Evolutionary conservation across 2,329 filamentous ascomycete species (phyloP).

Genomic region (Cyclaneusma minus): DNA sequence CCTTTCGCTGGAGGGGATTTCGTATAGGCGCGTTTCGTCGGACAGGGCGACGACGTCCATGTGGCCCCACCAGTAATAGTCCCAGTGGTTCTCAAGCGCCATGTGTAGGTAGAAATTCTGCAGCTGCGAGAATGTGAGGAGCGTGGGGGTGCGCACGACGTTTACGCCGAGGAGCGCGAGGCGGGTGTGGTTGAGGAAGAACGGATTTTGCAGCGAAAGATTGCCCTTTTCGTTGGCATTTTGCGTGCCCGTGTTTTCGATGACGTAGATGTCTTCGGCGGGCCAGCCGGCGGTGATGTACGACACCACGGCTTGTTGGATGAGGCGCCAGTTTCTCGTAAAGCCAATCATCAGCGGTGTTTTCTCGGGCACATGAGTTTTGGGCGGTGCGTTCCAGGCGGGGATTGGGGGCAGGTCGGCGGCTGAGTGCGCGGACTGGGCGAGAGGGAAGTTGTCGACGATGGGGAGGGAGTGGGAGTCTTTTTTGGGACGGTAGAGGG

Average conservation of each 20-base stretch:
- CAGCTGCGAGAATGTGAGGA: slow-evolving; percentile 37
- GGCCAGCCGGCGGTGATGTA: slow-evolving; percentile 47
- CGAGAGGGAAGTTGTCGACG: slow-evolving; percentile 14
- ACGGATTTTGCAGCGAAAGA: slow-evolving; percentile 37
- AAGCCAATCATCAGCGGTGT: slow-evolving; percentile 44
- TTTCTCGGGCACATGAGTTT: slow-evolving; percentile 21
- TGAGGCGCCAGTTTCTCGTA: slow-evolving; percentile 36
- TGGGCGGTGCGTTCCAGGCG: slow-evolving; percentile 27
- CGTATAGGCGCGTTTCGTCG: slow-evolving; percentile 24
- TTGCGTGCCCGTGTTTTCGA: slow-evolving; percentile 44
- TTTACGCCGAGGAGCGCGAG: slow-evolving; percentile 35
- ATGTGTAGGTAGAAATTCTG: slow-evolving; percentile 36
- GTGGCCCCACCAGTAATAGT: slow-evolving; percentile 40
- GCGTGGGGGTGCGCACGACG: slow-evolving; percentile 31
- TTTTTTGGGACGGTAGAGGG: background rate
- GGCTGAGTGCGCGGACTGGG: slow-evolving; percentile 9
- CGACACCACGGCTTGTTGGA: slow-evolving; percentile 37
- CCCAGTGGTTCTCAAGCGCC: slow-evolving; percentile 27
- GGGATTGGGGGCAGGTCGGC: slow-evolving; percentile 24
- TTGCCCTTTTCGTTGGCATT: slow-evolving; percentile 31
- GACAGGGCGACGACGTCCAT: slow-evolving; percentile 34
- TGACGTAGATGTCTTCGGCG: slow-evolving; percentile 35
- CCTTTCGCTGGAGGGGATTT: slow-evolving; percentile 13
- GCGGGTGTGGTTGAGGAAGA: slow-evolving; percentile 35
- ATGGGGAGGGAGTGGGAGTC: slow-evolving; percentile 6